Evolutionary conservation across 352 stramenopile genomes (phyloP).

Genomic region (Globisporangium cederbergense): DNA sequence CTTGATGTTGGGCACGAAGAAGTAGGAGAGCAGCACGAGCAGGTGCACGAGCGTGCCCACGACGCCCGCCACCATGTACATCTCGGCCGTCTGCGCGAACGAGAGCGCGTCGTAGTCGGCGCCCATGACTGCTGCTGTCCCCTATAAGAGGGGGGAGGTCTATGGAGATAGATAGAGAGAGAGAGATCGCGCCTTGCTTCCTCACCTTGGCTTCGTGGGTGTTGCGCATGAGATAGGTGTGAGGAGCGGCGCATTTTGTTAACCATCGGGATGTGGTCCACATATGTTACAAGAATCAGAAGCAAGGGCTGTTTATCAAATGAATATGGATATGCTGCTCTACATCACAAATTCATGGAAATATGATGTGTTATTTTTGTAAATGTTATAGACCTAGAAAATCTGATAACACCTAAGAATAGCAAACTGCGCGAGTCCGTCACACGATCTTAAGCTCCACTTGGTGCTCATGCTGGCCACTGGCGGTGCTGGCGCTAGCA

Average conservation of each 20-base stretch:
- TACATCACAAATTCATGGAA: background rate
- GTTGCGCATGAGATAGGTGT: slow-evolving; percentile 2
- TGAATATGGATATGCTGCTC: background rate
- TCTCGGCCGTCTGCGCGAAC: slow-evolving; percentile 38
- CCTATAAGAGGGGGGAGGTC: background rate
- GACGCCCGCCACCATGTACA: slow-evolving; percentile 61
- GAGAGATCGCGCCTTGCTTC: slow-evolving; percentile 2
- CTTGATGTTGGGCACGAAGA: slow-evolving; percentile 71
- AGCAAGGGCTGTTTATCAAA: background rate
- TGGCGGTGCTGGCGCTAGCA: background rate
- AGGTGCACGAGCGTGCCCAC: slow-evolving; percentile 57
- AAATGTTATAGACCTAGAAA: background rate
- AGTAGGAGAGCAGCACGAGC: slow-evolving; percentile 65
- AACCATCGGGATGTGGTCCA: slow-evolving; percentile 4
- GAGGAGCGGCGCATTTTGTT: background rate
- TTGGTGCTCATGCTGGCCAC: background rate
- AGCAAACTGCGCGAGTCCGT: background rate
- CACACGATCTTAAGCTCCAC: slow-evolving; percentile 17
- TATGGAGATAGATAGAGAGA: background rate
- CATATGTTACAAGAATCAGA: slow-evolving; percentile 5
- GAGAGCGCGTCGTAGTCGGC: slow-evolving; percentile 56
- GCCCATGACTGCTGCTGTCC: background rate
- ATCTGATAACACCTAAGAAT: slow-evolving; percentile 6
- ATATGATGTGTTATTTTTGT: background rate
- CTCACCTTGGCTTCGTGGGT: background rate